Conservation (phyloP, 1,284 basidiomycete genomes). For the Cutaneotrichosporon cutaneum region DNA sequence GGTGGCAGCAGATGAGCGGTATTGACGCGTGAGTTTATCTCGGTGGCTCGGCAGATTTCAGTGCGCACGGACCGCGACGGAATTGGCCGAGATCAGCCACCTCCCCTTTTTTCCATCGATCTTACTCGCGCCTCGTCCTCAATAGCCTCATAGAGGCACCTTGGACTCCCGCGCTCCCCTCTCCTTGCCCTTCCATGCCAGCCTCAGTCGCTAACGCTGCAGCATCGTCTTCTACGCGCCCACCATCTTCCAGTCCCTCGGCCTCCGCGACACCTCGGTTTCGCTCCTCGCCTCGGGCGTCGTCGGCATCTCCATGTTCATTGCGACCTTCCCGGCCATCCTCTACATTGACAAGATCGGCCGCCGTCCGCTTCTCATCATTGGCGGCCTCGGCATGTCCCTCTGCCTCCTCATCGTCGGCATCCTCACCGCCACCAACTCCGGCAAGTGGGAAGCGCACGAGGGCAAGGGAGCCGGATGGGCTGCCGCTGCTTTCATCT, state of each 20-base stretch:
- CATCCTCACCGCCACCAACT: conserved; percentile 22
- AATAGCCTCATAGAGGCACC: not conserved
- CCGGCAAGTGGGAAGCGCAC: conserved; percentile 18
- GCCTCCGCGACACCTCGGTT: conserved; percentile 36
- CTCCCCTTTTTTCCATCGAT: no score
- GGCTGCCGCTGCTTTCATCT: conserved; percentile 28
- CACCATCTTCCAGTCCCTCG: conserved; percentile 25
- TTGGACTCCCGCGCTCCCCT: not conserved
- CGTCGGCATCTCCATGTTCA: conserved; percentile 44
- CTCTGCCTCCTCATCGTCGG: conserved; percentile 30
- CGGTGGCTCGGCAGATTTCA: not conserved
- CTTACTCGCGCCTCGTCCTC: no score
- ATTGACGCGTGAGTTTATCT: conserved; percentile 25
- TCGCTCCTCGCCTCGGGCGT: conserved; percentile 48
- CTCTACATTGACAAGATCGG: conserved; percentile 37
- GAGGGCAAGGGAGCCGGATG: conserved; percentile 14
- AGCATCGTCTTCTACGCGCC: conserved; percentile 28
- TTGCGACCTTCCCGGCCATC: conserved; percentile 40
- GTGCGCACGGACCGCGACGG: no score
- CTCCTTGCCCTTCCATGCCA: no score
- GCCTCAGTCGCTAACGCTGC: not conserved
- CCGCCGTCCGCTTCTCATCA: conserved; percentile 29
- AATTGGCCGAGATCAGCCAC: not conserved
- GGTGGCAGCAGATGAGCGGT: conserved; percentile 47
- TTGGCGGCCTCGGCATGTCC: conserved; percentile 31